phyloP scores from a whole-genome alignment of 2,329 filamentous ascomycete genomes.

The Penicillium sp. region DNA sequence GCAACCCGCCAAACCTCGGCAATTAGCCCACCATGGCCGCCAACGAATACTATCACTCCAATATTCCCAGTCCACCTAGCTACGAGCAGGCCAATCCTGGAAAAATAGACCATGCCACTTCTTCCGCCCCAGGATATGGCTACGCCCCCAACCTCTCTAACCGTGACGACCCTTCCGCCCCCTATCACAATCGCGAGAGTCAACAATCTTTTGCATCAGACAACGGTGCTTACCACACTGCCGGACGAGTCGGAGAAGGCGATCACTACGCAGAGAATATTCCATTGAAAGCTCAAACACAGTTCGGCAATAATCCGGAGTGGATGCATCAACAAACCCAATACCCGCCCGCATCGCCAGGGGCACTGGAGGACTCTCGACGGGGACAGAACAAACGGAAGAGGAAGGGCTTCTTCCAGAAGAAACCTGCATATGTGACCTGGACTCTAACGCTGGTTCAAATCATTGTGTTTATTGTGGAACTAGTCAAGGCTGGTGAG shows the following conservation, averaged over 20 bases:
- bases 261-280: conserved; percentile 46
- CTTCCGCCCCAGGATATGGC: conserved; percentile 18
- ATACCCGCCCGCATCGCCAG: conserved; percentile 53
- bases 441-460: conserved; percentile 78
- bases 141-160: conserved; percentile 34
- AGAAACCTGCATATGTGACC: conserved; percentile 73
- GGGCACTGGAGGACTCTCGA: conserved; percentile 32
- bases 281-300: conserved; percentile 37
- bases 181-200: conserved; percentile 37
- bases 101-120: conserved; percentile 28
- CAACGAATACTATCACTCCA: conserved; percentile 65
- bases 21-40: conserved; percentile 54
- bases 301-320: conserved; percentile 38
- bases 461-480: conserved; percentile 81
- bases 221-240: conserved; percentile 29
- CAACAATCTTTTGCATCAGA: conserved; percentile 39
- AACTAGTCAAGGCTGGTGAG: conserved; percentile 81
- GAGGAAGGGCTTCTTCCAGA: conserved; percentile 56
- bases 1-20: conserved; percentile 8
- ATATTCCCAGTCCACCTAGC: conserved; percentile 33
- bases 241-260: conserved; percentile 32
- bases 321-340: conserved; percentile 47
- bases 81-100: conserved; percentile 37
- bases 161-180: conserved; percentile 44
- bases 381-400: conserved; percentile 26